Base-by-base conservation (phyloP, 2,329 filamentous ascomycete genomes). In the Arthrocladium fulminans region DNA sequence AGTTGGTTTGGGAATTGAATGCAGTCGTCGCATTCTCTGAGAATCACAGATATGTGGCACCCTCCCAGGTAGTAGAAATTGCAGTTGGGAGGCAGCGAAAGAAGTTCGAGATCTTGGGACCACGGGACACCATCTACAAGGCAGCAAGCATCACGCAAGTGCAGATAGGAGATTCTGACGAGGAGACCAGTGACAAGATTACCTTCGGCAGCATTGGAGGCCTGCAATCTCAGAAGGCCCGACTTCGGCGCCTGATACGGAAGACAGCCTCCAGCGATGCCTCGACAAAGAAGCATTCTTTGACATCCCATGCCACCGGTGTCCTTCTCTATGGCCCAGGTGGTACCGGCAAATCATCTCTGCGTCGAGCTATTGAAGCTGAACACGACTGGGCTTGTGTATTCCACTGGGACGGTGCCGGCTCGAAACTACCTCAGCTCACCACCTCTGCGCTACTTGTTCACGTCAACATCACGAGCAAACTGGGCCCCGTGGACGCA, bases 321-420 rank as follows among this genome's bases (percentile, higher is more conserved):
- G 75, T 92, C 29, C 73, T 92, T 20, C 72, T 96, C 3, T 83
- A 94, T 62, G 90, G 90, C 12, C 82, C 86, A 15, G 79, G 80
- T 53, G 89, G 90, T 9, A 94, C 86, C 0, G 90, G 90, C 20
- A 96, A 96, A 68, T 84, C 80, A 0, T 74, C 84, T 54, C 71
- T 96, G 0, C 69, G 96, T 1, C 65, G 83, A 13, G 76, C 78
- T 25, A 72, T 96, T 12, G 44, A 47, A 17, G 77, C 81, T 7
- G 74, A 72, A 5, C 78, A 80, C 0, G 75, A 74, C 50, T 95
- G 88, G 86, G 79, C 78, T 19, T 78, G 77, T 34, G 79, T 88
- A 1, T 75, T 84, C 55, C 75, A 47, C 10, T 59, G 57, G 57
- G 34, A 47, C 10, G 45, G 46, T 37, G 51, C 57, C 9, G 51